A percentile compares a stretch with the other conserved stretches of the same genome.
These are phyloP conservation scores for Mortierella claussenii DNA, from an alignment of 192 early-diverging fungal genomes.

Conservation along the genomic window DNA sequence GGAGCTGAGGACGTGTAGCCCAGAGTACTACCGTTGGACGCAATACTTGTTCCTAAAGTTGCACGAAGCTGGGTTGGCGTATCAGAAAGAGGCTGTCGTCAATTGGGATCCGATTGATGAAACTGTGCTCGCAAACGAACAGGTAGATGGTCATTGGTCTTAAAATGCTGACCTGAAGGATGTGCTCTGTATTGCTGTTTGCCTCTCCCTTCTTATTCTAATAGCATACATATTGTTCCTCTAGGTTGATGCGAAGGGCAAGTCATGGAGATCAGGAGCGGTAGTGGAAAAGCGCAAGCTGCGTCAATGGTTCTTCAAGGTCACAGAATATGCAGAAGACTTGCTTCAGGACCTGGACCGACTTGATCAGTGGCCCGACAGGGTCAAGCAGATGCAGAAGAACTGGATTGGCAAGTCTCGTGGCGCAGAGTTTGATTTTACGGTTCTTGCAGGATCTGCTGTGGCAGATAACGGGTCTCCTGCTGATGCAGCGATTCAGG, in stretches of 20 bases:
- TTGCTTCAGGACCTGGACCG: slow-evolving; percentile 79
- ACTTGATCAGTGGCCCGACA: slow-evolving; percentile 87
- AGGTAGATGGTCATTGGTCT: slow-evolving; percentile 54
- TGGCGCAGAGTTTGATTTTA: slow-evolving; percentile 80
- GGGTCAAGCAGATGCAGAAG: slow-evolving; percentile 88
- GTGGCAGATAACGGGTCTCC: no score
- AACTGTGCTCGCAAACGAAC: slow-evolving; percentile 97
- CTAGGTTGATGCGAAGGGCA: slow-evolving; percentile 85
- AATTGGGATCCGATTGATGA: slow-evolving; percentile 99
- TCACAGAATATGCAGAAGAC: slow-evolving; percentile 86
- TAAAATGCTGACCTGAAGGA: no score
- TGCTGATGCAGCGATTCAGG: slow-evolving; percentile 51
- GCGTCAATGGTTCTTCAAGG: slow-evolving; percentile 95
- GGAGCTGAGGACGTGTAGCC: slow-evolving; percentile 89
- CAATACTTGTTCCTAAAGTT: slow-evolving; percentile 88
- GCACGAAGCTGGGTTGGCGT: slow-evolving; percentile 80
- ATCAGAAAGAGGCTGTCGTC: slow-evolving; percentile 89
- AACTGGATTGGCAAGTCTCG: slow-evolving; percentile 94
- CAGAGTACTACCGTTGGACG: slow-evolving; percentile 94
- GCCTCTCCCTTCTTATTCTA: no score
- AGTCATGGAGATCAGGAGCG: slow-evolving; percentile 93
- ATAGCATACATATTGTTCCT: no score
- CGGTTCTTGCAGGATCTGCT: slow-evolving; percentile 15
- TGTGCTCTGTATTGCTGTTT: no score
- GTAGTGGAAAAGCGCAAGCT: slow-evolving; percentile 86